These are phyloP conservation scores for Linaria vulgaris DNA, from an alignment of 257 asterid genomes.

Conservation along the genomic window DNA sequence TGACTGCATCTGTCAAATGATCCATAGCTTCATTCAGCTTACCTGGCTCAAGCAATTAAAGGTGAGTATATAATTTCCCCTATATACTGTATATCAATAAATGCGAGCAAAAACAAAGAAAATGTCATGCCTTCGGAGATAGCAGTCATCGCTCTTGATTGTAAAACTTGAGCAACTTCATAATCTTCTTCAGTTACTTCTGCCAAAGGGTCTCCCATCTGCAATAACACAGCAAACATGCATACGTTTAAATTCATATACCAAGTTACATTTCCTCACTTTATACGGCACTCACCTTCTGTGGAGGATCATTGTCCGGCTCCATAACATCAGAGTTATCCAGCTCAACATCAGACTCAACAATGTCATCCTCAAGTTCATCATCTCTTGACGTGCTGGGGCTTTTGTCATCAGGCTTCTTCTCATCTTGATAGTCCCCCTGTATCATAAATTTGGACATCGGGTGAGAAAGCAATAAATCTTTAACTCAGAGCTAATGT, in stretches of 20 bases:
- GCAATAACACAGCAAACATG: conserved; percentile 19
- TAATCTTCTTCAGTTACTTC: conserved; percentile 54
- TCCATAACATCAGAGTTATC: conserved; percentile 55
- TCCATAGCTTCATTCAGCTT: conserved; percentile 46
- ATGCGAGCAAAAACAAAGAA: not conserved
- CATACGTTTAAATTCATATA: not conserved
- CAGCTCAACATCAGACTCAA: conserved; percentile 79
- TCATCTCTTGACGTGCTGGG: conserved; percentile 27
- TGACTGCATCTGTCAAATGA: conserved; percentile 52
- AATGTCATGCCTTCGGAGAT: conserved; percentile 44
- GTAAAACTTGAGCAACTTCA: conserved; percentile 46
- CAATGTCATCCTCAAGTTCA: conserved; percentile 42
- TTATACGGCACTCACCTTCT: conserved; percentile 46
- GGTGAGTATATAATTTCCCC: conserved; percentile 1
- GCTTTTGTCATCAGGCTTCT: conserved; percentile 17
- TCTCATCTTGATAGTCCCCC: conserved; percentile 34
- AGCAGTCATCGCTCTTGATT: conserved; percentile 57
- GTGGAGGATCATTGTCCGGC: conserved; percentile 71
- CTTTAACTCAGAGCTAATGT: too few species aligned
- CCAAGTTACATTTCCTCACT: not conserved
- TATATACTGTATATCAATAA: not conserved
- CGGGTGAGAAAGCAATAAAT: conserved; percentile 13
- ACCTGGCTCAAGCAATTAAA: conserved; percentile 37
- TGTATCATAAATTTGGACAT: conserved; percentile 26
- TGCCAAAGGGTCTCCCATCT: conserved; percentile 62